Percentiles rank a stretch among this genome's conserved stretches.
These are phyloP conservation scores for Exophiala aquamarina DNA, from an alignment of 2,329 filamentous ascomycete species.

Conservation along the genomic window DNA sequence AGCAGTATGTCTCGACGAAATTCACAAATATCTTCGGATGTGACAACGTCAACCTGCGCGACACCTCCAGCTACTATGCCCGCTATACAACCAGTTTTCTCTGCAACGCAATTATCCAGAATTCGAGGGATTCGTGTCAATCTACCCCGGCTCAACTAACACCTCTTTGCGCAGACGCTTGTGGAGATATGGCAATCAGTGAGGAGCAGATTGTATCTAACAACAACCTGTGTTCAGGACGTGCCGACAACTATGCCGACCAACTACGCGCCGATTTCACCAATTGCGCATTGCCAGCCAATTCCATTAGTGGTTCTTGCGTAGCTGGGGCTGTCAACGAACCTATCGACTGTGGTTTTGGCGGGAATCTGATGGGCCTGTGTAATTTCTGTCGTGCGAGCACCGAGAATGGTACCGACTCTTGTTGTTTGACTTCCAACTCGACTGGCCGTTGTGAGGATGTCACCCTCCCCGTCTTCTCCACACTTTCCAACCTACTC, in stretches of 20 bases:
- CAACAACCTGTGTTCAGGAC: constrained; percentile 67
- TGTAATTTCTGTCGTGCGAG: constrained; percentile 84
- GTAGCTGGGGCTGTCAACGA: constrained; percentile 78
- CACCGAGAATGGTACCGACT: constrained; percentile 88
- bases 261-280: constrained; percentile 91
- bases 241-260: constrained; percentile 63
- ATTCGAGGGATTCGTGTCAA: constrained; percentile 70
- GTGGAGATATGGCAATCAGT: constrained; percentile 82
- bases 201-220: constrained; percentile 83
- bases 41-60: constrained; percentile 69
- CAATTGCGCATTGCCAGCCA: constrained; percentile 79
- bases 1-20: constrained; percentile 74
- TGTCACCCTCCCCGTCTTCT: constrained; percentile 75
- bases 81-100: constrained; percentile 89
- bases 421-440: constrained; percentile 83
- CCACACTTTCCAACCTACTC: constrained; percentile 58
- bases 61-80: constrained; percentile 82
- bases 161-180: constrained; percentile 86
- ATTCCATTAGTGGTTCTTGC: constrained; percentile 73
- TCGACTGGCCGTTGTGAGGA: constrained; percentile 71
- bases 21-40: constrained; percentile 83
- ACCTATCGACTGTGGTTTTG: constrained; percentile 81
- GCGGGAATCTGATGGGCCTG: constrained; percentile 68
- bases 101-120: constrained; percentile 92
- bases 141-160: constrained; percentile 63